Base-by-base conservation (phyloP, 805 yeast species). In the Kazachstania martiniae region DNA sequence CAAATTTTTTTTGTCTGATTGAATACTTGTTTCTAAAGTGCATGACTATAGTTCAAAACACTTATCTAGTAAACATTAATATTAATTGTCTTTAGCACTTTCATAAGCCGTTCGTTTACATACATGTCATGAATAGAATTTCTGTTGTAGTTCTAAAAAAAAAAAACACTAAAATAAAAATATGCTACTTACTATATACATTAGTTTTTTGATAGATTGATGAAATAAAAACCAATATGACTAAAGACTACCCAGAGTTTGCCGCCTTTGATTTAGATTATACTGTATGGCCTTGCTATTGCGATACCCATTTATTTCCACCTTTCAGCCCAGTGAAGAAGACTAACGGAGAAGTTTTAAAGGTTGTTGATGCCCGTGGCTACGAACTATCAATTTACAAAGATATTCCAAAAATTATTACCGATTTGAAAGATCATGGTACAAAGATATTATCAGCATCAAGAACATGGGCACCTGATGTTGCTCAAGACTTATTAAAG, bases 401-500 rank as follows among this genome's bases (percentile, higher is more conserved):
- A 15, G 94, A 85, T 41, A 89, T 85, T 13, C 74, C 72, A 8
- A 65, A 61, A 10, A 77, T 85, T 8, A 56, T 85, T 12, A 46
- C 51, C 9, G 77, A 72, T 34, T 56, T 85, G 34, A 55, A 57
- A 19, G 56, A 56, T 1, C 57, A 71, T 13, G 61, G 51, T 4
- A 74, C 77, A 6, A 56, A 52, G 21, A 65, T 82, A 1, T 66
- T 78, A 18, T 74, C 78, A 3, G 95, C 95, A 0, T 77, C 89
- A 17, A 63, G 94, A 43, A 85, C 95, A 0, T 71, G 72, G 38
- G 72, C 84, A 1, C 94, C 94, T 0, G 63, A 68, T n/a, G 60
- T 79, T n/a, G 95, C 95, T 2, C 63, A 64, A 40, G 70, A 73
- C 33, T 54, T 85, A 47, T 56, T 84, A 32, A 60, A 65, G 7